Conservation (phyloP, 441 rosid species). For the Brassica balearica region DNA sequence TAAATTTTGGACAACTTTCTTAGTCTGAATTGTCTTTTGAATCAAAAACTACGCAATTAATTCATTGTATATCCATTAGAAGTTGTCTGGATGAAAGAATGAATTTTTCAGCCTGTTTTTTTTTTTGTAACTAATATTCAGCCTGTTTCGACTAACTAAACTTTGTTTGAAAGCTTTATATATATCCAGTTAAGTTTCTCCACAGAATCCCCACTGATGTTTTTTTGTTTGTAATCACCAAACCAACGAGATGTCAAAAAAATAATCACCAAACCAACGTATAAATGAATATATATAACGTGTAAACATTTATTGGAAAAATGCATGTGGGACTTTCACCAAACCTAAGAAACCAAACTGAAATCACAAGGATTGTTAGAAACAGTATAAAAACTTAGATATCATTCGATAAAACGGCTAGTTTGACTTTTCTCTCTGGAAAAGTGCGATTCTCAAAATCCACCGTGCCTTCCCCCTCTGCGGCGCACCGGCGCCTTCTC, state of each 20-base stretch:
- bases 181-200: background rate
- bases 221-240: background rate
- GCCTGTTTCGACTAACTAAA: no score
- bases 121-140: no score
- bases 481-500: no score
- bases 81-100: background rate
- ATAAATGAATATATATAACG: background rate
- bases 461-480: no score
- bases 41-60: background rate
- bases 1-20: background rate
- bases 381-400: no score
- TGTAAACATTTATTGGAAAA: background rate
- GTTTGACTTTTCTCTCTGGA: no score
- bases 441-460: no score
- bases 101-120: no score
- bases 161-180: no score
- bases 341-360: conserved; percentile 16
- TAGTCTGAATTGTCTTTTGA: background rate
- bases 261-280: background rate
- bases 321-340: background rate
- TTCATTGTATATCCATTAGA: background rate
- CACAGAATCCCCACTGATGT: background rate
- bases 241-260: no score
- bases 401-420: no score
- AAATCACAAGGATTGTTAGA: conserved; percentile 19